Evolutionary conservation across 352 stramenopile genomes (phyloP).

Genomic region (Globisporangium camurandrum): DNA sequence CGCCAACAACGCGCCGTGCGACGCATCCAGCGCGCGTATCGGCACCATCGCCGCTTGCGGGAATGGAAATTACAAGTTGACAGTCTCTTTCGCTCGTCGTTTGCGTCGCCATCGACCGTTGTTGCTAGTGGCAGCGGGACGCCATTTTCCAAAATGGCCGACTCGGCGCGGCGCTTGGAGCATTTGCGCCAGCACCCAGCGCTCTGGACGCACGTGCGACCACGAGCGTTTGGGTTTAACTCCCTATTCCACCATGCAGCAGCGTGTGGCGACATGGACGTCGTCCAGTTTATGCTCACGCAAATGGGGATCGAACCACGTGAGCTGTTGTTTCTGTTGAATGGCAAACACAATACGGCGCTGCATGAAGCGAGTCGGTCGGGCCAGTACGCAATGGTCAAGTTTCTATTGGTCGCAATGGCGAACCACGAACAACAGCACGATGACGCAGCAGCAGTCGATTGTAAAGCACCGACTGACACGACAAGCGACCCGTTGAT

Average conservation of each 20-base stretch:
- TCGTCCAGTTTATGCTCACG: constrained; percentile 70
- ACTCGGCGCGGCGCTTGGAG: constrained; percentile 54
- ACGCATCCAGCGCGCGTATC: constrained; percentile 38
- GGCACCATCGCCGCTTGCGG: constrained; percentile 23
- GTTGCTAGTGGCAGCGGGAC: constrained; percentile 22
- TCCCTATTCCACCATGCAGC: constrained; percentile 66
- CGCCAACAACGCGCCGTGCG: constrained; percentile 17
- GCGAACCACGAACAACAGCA: constrained; percentile 3
- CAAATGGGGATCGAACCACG: constrained; percentile 3
- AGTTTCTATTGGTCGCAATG: constrained; percentile 38
- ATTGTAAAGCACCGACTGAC: too few relatives aligned
- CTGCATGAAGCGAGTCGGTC: constrained; percentile 63
- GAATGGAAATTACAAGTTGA: constrained; percentile 40
- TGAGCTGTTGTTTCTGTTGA: constrained; percentile 38
- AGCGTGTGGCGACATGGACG: constrained; percentile 59
- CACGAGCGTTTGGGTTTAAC: constrained; percentile 47
- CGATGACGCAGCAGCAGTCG: neutral
- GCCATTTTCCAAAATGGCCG: constrained; percentile 55
- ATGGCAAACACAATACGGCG: constrained; percentile 42
- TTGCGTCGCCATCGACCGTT: too few relatives aligned
- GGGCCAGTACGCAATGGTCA: constrained; percentile 66
- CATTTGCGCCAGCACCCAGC: constrained; percentile 35
- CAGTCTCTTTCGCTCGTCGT: constrained; percentile 31
- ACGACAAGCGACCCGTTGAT: neutral
- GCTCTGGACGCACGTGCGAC: constrained; percentile 48